Evolutionary conservation across 768 basidiomycete genomes (phyloP).

Genomic region (Udeniomyces megalosporus): DNA sequence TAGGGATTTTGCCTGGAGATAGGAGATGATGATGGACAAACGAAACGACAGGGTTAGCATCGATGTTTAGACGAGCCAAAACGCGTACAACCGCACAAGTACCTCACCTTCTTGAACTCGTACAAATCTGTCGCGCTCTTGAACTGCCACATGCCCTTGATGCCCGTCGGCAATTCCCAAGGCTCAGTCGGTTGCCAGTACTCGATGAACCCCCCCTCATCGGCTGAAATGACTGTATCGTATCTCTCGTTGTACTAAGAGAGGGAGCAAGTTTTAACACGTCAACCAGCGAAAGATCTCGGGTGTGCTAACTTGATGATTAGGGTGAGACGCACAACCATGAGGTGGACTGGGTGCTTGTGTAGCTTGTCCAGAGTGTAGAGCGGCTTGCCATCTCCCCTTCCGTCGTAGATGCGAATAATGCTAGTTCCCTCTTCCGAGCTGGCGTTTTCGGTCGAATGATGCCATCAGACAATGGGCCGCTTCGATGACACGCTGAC

Average conservation of each 20-base stretch:
- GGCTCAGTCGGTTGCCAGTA: constrained; percentile 69
- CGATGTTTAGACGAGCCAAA: too few species aligned
- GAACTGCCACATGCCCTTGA: constrained; percentile 69
- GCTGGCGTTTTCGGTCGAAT: too few species aligned
- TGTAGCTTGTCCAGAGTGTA: constrained; percentile 64
- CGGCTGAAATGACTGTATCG: constrained; percentile 82
- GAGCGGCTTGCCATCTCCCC: constrained; percentile 65
- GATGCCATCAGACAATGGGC: too few species aligned
- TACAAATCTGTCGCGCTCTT: constrained; percentile 87
- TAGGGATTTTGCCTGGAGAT: constrained; percentile 70
- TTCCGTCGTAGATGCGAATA: constrained; percentile 81
- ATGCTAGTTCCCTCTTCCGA: constrained; percentile 58
- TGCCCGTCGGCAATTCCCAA: constrained; percentile 60
- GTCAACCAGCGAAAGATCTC: background rate
- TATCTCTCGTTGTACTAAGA: constrained; percentile 73
- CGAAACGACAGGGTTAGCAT: too few species aligned
- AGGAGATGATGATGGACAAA: too few species aligned
- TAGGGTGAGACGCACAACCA: constrained; percentile 45
- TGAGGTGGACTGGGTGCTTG: constrained; percentile 73
- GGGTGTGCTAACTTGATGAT: background rate
- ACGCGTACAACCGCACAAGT: too few species aligned
- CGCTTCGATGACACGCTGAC: too few species aligned
- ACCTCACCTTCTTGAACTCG: constrained; percentile 91
- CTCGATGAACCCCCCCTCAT: constrained; percentile 86
- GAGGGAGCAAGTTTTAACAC: background rate